A percentile compares a stretch with the other conserved stretches of the same genome.
Evolutionary conservation across 352 stramenopile genomes (phyloP).

Genomic region (Phytophthora rubi): DNA sequence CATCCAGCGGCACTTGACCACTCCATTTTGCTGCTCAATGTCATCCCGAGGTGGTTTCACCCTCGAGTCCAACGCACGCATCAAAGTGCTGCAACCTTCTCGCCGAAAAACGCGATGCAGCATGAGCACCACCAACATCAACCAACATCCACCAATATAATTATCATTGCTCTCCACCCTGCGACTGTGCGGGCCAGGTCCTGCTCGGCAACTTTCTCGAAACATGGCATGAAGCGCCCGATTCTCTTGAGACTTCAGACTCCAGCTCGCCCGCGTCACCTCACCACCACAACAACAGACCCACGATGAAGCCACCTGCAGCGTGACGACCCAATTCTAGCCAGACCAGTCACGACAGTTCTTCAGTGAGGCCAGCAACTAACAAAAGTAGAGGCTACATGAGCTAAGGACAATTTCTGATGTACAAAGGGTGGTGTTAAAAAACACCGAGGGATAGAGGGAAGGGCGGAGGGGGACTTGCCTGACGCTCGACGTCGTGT

Average conservation of each 20-base stretch:
- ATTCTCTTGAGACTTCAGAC: neutral
- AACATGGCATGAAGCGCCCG: neutral
- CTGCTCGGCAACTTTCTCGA: neutral
- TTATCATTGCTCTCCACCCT: neutral
- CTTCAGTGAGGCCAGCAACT: neutral
- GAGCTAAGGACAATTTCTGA: constrained; percentile 38
- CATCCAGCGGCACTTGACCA: constrained; percentile 8
- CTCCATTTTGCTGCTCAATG: neutral
- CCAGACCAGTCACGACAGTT: neutral
- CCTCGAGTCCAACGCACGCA: constrained; percentile 20
- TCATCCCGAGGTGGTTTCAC: constrained; percentile 11
- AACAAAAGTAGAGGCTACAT: neutral
- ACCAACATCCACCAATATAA: neutral
- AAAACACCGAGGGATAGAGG: constrained; percentile 80
- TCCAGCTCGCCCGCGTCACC: neutral
- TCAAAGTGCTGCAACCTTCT: constrained; percentile 7
- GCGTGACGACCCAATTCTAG: neutral
- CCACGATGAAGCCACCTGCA: neutral
- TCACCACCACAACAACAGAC: neutral
- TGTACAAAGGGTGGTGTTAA: constrained; percentile 82
- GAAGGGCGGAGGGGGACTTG: constrained; percentile 3
- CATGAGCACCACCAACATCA: constrained; percentile 1
- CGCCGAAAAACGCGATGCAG: constrained; percentile 17
- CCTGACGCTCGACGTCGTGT: neutral
- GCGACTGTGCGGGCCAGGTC: neutral